Evolutionary conservation across 257 asterid species (phyloP), one percentile per base, ranked within the genome.

Genomic region (Jaltomata sinuosa): DNA sequence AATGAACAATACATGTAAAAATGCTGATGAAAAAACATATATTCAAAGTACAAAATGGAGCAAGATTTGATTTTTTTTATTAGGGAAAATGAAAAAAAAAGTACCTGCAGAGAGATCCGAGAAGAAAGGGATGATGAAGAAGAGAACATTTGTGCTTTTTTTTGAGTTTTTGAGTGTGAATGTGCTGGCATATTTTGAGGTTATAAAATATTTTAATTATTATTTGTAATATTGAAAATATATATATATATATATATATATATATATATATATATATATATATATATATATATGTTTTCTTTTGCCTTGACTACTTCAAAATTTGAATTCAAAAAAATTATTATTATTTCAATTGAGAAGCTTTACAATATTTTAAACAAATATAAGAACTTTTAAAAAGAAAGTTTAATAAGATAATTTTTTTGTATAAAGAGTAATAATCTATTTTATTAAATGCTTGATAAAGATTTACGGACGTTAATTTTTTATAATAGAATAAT

Each of bases 91-190:
- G 34, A 22, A 83, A 59, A 83, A 59, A 83, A 31, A 68, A 50
- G 64, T 65, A 83, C 77, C 79, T 83, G 54, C 68, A 50, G 27
- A 64, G 85, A 83, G 81, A 83, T 83, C 85, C 85, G 42, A 83
- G 79, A 83, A 67, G 85, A 14, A 62, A n/a, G 85, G 81, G 71
- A 34, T 3, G 80, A 19, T 31, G 50, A 76, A 40, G 81, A 49
- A 76, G 61, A 76, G 81, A 76, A 76, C 61, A 76, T 47, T 47
- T 47, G 61, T 47, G 42, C 42, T 47, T 76, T 69, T n/a, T 65
- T 40, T 74, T 71, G 55, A 72, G 80, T 72, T 40, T 68, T 40
- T 72, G 80, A 72, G 55, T 25, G 36, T 74, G 59, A 74, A 74
- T 45, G 22, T 22, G 81, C 81, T 45, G 40, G 27, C 6, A 27